These are phyloP conservation scores for Microdochium trichocladiopsis DNA, from an alignment of 2,329 filamentous ascomycete genomes.

Conservation along the genomic window DNA sequence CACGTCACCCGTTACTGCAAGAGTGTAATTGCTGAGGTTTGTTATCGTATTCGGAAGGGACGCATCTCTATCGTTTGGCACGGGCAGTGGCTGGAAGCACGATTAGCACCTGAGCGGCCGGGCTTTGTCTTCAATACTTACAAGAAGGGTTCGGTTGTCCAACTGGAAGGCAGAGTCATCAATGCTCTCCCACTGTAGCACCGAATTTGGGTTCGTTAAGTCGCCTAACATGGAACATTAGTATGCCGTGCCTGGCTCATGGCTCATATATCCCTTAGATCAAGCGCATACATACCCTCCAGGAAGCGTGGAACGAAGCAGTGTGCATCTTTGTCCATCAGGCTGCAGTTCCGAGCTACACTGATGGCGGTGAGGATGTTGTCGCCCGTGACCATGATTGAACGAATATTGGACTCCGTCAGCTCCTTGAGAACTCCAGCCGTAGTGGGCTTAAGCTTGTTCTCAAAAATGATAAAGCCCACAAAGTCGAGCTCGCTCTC, in stretches of 20 bases:
- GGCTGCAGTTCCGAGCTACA: slow-evolving; percentile 81
- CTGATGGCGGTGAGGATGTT: slow-evolving; percentile 97
- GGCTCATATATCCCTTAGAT: no score
- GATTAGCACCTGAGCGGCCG: not conserved
- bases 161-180: slow-evolving; percentile 74
- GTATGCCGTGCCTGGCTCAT: not conserved
- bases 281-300: slow-evolving; percentile 44
- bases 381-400: slow-evolving; percentile 96
- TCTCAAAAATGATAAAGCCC: slow-evolving; percentile 98
- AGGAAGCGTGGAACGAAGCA: slow-evolving; percentile 90
- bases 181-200: slow-evolving; percentile 87
- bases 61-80: slow-evolving; percentile 64
- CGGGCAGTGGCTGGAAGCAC: slow-evolving; percentile 55
- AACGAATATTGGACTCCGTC: slow-evolving; percentile 72
- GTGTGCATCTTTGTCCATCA: slow-evolving; percentile 74
- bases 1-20: slow-evolving; percentile 87
- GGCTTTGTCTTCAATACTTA: slow-evolving; percentile 23
- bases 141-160: slow-evolving; percentile 69
- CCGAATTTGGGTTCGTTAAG: slow-evolving; percentile 64
- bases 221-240: slow-evolving; percentile 41
- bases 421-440: slow-evolving; percentile 77
- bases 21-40: slow-evolving; percentile 75
- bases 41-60: slow-evolving; percentile 81
- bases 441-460: slow-evolving; percentile 90
- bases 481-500: slow-evolving; percentile 81